Conservation (phyloP, 345 rosid genomes). For the Boechera divaricarpa region DNA sequence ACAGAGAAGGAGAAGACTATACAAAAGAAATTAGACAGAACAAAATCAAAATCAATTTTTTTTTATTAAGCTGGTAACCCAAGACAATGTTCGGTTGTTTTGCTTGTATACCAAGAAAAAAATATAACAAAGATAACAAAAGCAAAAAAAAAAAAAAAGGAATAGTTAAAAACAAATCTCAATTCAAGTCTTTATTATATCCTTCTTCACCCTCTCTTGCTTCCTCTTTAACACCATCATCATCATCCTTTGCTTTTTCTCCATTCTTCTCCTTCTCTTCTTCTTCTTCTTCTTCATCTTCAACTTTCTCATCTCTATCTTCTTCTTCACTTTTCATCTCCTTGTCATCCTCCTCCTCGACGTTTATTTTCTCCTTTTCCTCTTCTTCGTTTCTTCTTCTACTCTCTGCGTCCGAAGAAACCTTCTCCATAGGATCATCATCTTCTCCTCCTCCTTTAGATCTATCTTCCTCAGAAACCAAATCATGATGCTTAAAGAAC, state of each 20-base stretch:
- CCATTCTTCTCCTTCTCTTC: background rate
- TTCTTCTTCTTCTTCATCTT: background rate
- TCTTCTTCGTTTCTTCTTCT: conserved; percentile 19
- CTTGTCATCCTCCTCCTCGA: conserved; percentile 16
- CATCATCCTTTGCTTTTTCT: background rate
- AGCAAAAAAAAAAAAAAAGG: background rate
- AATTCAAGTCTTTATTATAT: background rate
- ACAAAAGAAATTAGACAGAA: background rate
- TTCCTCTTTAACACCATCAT: background rate
- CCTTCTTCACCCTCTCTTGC: conserved; percentile 25
- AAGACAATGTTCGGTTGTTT: conserved; percentile 14
- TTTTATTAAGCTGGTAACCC: background rate
- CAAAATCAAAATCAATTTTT: background rate
- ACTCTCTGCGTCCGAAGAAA: conserved; percentile 33
- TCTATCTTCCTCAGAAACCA: conserved; percentile 22
- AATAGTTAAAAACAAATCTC: background rate
- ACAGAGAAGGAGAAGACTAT: background rate
- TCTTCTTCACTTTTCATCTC: conserved; percentile 14
- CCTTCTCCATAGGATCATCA: conserved; percentile 32
- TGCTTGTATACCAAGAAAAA: conserved; percentile 27
- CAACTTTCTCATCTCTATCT: background rate
- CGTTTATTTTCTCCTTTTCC: background rate
- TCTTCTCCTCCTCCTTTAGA: conserved; percentile 14
- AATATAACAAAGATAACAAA: conserved; percentile 6
- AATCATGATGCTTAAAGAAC: conserved; percentile 53